Conservation (phyloP, 345 rosid genomes). For the Ricinus communis region DNA sequence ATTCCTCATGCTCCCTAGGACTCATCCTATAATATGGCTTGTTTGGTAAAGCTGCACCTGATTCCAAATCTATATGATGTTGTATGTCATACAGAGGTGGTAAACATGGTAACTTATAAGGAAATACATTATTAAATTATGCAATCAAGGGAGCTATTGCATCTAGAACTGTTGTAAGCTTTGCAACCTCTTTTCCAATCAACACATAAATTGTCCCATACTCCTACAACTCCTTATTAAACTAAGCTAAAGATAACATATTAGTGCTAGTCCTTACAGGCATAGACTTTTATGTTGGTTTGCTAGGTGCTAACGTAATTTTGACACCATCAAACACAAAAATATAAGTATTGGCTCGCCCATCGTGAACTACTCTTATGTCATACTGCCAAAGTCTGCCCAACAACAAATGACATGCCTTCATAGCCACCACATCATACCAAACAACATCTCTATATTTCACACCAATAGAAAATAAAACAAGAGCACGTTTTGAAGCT, state of each 20-base stretch:
- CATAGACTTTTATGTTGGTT: neutral
- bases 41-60: neutral
- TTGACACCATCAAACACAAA: neutral
- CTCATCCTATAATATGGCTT: neutral
- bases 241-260: neutral
- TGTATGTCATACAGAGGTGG: too few species aligned
- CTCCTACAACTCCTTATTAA: neutral
- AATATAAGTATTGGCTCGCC: neutral
- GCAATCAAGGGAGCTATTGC: too few species aligned
- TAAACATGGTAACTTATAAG: too few species aligned
- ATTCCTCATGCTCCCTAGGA: neutral
- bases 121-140: too few species aligned
- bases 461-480: neutral
- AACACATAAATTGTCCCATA: neutral
- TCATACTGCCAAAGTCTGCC: neutral
- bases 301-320: neutral
- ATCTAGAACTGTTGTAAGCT: too few species aligned
- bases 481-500: neutral
- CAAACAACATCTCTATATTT: conserved; percentile 2
- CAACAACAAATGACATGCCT: neutral
- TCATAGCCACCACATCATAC: conserved; percentile 11
- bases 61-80: neutral
- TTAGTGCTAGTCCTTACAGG: neutral
- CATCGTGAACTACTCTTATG: neutral
- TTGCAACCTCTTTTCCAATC: neutral